Base-by-base conservation (phyloP, 106 monocot species). In the Allium fistulosum region DNA sequence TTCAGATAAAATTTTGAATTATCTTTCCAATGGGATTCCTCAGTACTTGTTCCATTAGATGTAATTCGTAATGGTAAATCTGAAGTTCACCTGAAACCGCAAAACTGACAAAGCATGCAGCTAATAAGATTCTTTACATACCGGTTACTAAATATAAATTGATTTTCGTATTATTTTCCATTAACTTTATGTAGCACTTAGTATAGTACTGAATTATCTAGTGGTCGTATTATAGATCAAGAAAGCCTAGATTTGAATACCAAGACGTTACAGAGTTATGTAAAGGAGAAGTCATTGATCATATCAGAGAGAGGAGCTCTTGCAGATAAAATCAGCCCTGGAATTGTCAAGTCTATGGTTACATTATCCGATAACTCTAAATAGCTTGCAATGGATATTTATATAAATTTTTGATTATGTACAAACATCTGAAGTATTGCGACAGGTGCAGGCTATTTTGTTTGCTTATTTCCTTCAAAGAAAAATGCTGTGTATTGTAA, bases 291-390 rank as follows among this genome's bases (percentile, higher is more conserved):
- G 69, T 84, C 96, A 4, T 77, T 88, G 65, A 12, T 70, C 37
- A 84, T 97, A 18, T 92, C 96, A 27, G 92, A 97, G 72, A 88
- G 65, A 77, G 96, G 96, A 63, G 96, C 77, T 45, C 86, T 89
- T 67, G 83, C 81, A 13, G 92, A 84, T 49, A 86, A 46, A 26
- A 59, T 97, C 10, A 86, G 81, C 77, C 84, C 88, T 66, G 80
- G 78, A 11, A 75, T 92, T 49, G 60, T 97, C 11, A 81, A 63
- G 71, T 92, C 92, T 48, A 49, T 97, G 46, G 96, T 97, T 55
- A 73, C 84, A n/a, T 74, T 97, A 49, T 75, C 72, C 18, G 96
- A 92, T 71, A 80, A 76, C 37, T 60, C 72, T 53, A 81, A 79
- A 48, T 77, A 66, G 37, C 5, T 37, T 37, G 37, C 4, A 4